Conservation (phyloP, 352 stramenopile genomes). For the Halophytophthora polymorphica region DNA sequence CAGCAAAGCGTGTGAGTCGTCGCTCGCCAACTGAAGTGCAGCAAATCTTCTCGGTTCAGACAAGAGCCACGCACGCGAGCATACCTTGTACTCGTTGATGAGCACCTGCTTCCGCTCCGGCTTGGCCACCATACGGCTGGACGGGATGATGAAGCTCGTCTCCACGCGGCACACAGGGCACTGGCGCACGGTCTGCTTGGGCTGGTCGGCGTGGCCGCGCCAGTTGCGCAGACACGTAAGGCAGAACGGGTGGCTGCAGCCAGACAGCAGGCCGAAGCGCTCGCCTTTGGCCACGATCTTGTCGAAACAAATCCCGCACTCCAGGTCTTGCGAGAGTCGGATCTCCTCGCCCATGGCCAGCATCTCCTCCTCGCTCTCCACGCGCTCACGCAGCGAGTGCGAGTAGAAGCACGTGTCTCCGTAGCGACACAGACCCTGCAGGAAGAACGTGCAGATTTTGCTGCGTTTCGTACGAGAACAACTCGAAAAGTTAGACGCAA, state of each 20-base stretch:
- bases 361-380: constrained; percentile 49
- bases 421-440: constrained; percentile 79
- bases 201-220: constrained; percentile 54
- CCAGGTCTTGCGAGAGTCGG: constrained; percentile 55
- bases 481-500: constrained; percentile 2
- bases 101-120: constrained; percentile 64
- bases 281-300: constrained; percentile 68
- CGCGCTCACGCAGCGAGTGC: constrained; percentile 47
- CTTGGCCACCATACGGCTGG: constrained; percentile 71
- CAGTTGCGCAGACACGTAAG: constrained; percentile 82
- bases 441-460: constrained; percentile 80
- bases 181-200: constrained; percentile 75
- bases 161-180: constrained; percentile 77
- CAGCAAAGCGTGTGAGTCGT: constrained; percentile 8
- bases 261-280: constrained; percentile 79
- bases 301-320: constrained; percentile 88
- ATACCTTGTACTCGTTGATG: constrained; percentile 63
- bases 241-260: constrained; percentile 82
- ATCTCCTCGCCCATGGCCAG: constrained; percentile 61
- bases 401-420: constrained; percentile 81
- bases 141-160: constrained; percentile 84
- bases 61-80: constrained; percentile 7
- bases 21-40: no score
- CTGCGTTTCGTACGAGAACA: constrained; percentile 21
- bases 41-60: not conserved